A percentile compares a stretch with the other conserved stretches of the same genome.
Conservation (phyloP, 345 rosid genomes). For the Durio zibethinus region DNA sequence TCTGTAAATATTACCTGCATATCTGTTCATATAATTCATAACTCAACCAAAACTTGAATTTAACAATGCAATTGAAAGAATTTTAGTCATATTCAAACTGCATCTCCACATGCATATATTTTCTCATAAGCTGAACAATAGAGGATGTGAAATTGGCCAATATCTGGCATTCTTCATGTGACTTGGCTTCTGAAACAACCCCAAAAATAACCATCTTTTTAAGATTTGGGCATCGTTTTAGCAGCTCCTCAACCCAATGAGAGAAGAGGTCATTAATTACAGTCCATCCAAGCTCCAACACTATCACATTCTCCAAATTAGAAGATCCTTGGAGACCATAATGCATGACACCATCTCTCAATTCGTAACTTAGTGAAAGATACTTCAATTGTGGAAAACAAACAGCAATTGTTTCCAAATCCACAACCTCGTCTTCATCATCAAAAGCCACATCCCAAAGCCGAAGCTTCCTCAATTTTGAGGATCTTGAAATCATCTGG, state of each 20-base stretch:
- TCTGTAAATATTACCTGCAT: slow-evolving; percentile 10
- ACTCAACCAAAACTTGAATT: slow-evolving; percentile 18
- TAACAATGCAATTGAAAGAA: slow-evolving; percentile 14
- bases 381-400: slow-evolving; percentile 64
- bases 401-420: slow-evolving; percentile 64
- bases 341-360: slow-evolving; percentile 54
- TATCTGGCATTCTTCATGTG: slow-evolving; percentile 59
- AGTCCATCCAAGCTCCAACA: slow-evolving; percentile 78
- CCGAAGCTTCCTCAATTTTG: slow-evolving; percentile 63
- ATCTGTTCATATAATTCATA: slow-evolving; percentile 17
- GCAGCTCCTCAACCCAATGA: slow-evolving; percentile 60
- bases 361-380: slow-evolving; percentile 66
- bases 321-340: slow-evolving; percentile 60
- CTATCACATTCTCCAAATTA: slow-evolving; percentile 49
- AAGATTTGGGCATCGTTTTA: slow-evolving; percentile 65
- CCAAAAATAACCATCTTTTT: slow-evolving; percentile 65
- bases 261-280: slow-evolving; percentile 56
- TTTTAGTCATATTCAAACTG: slow-evolving; percentile 58
- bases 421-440: slow-evolving; percentile 52
- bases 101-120: slow-evolving; percentile 67
- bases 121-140: slow-evolving; percentile 74
- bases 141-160: slow-evolving; percentile 66
- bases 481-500: slow-evolving; percentile 72
- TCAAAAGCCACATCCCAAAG: slow-evolving; percentile 83
- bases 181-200: slow-evolving; percentile 64